Conservation (phyloP, 176 grass and related monocot species). For the Calamus simplicifolius region DNA sequence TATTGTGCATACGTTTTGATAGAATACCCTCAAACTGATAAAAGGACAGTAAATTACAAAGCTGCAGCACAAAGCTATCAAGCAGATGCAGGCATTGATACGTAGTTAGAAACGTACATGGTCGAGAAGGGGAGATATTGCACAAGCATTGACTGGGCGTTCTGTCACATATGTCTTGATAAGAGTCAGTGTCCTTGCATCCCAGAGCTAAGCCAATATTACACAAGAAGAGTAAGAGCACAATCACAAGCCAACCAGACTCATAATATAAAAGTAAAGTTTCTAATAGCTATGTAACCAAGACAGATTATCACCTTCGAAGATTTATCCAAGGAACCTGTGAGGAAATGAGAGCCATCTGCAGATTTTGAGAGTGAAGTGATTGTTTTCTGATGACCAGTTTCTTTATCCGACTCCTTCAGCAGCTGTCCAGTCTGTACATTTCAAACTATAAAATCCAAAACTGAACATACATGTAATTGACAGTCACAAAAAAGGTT, state of each 20-base stretch:
- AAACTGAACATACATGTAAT: conserved; percentile 5
- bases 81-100: too few relatives aligned
- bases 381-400: conserved; percentile 63
- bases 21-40: too few relatives aligned
- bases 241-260: too few relatives aligned
- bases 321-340: conserved; percentile 76
- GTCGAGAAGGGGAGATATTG: conserved; percentile 83
- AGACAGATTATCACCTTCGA: conserved; percentile 50
- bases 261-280: too few relatives aligned
- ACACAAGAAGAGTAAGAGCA: too few relatives aligned
- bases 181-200: conserved; percentile 57
- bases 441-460: conserved; percentile 10
- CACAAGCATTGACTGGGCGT: conserved; percentile 82
- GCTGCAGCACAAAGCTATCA: too few relatives aligned
- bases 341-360: conserved; percentile 68
- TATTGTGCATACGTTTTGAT: too few relatives aligned
- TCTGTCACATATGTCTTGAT: conserved; percentile 80
- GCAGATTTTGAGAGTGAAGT: conserved; percentile 55
- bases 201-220: conserved; percentile 51
- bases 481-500: not conserved
- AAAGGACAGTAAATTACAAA: too few relatives aligned
- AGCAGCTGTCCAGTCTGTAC: conserved; percentile 62
- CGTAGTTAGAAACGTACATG: conserved; percentile 38
- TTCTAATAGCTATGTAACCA: not conserved
- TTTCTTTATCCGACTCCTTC: conserved; percentile 69